These are phyloP conservation scores for Phytophthora colocasiae DNA, from an alignment of 352 stramenopile species.

Conservation along the genomic window DNA sequence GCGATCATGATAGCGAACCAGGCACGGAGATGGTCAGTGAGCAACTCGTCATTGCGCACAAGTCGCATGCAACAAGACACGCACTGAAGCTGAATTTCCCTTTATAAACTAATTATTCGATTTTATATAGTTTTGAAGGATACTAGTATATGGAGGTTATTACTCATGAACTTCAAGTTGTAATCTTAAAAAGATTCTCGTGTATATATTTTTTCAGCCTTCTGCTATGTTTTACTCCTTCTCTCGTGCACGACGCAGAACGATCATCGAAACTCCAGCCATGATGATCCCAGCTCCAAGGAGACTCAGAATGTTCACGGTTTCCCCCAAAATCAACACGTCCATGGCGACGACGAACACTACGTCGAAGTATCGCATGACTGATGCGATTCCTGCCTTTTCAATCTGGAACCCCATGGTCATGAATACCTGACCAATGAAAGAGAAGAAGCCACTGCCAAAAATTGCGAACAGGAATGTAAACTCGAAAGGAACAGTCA, in stretches of 20 bases:
- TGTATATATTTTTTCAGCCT: not conserved
- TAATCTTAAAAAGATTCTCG: not conserved
- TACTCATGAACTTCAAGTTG: too few relatives aligned
- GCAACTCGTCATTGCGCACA: constrained; percentile 4
- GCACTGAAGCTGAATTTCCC: not conserved
- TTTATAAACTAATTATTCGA: not conserved
- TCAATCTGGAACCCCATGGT: constrained; percentile 50
- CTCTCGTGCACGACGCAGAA: constrained; percentile 30
- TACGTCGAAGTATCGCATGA: constrained; percentile 54
- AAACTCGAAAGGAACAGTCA: constrained; percentile 28
- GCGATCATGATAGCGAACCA: constrained; percentile 18
- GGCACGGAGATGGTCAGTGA: constrained; percentile 10
- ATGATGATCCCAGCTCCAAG: constrained; percentile 47
- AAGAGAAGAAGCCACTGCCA: constrained; percentile 42
- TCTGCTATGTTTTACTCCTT: constrained; percentile 17
- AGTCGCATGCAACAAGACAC: constrained; percentile 14
- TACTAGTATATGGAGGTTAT: too few relatives aligned
- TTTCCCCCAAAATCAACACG: constrained; percentile 35
- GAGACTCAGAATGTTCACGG: constrained; percentile 33
- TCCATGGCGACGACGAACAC: constrained; percentile 53
- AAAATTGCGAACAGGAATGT: constrained; percentile 37
- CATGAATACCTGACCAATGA: constrained; percentile 46
- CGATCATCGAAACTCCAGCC: constrained; percentile 36
- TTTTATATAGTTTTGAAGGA: too few relatives aligned
- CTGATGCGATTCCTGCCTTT: constrained; percentile 45